These are phyloP conservation scores for Metschnikowia continentalis DNA, from an alignment of 805 yeast genomes.

Conservation along the genomic window DNA sequence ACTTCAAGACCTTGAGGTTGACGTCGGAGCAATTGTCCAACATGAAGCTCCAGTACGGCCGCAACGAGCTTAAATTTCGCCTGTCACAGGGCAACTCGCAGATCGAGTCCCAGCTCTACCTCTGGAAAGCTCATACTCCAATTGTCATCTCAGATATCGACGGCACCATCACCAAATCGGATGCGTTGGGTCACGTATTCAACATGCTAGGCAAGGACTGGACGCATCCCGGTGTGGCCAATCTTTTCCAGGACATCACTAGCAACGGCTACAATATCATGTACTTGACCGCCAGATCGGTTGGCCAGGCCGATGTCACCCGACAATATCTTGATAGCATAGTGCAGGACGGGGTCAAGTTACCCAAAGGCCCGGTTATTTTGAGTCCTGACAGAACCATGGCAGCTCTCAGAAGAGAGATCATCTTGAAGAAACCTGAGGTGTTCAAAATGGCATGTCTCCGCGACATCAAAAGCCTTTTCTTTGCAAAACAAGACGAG, in stretches of 20 bases:
- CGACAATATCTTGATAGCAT: slow-evolving; percentile 77
- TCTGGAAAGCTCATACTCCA: slow-evolving; percentile 83
- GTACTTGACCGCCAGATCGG: slow-evolving; percentile 92
- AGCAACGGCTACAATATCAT: slow-evolving; percentile 88
- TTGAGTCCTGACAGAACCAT: slow-evolving; percentile 93
- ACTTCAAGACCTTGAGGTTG: slow-evolving; percentile 81
- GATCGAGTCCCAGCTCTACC: slow-evolving; percentile 65
- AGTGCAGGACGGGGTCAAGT: slow-evolving; percentile 58
- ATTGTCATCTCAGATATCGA: slow-evolving; percentile 96
- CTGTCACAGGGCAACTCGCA: slow-evolving; percentile 81
- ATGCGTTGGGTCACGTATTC: slow-evolving; percentile 93
- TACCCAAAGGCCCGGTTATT: slow-evolving; percentile 92
- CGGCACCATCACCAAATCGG: slow-evolving; percentile 96
- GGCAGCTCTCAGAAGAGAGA: slow-evolving; percentile 90
- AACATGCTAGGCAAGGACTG: slow-evolving; percentile 94
- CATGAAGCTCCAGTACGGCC: slow-evolving; percentile 72
- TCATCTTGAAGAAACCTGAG: slow-evolving; percentile 91
- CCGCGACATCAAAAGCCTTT: slow-evolving; percentile 75
- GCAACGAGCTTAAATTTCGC: slow-evolving; percentile 71
- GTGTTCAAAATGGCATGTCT: slow-evolving; percentile 98
- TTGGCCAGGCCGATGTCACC: slow-evolving; percentile 92
- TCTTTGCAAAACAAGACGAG: slow-evolving; percentile 28
- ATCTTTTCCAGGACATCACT: slow-evolving; percentile 79
- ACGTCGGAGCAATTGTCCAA: slow-evolving; percentile 84
- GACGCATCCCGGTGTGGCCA: slow-evolving; percentile 97